Conservation (phyloP, 768 basidiomycete genomes). For the Dacryopinax spathularia region DNA sequence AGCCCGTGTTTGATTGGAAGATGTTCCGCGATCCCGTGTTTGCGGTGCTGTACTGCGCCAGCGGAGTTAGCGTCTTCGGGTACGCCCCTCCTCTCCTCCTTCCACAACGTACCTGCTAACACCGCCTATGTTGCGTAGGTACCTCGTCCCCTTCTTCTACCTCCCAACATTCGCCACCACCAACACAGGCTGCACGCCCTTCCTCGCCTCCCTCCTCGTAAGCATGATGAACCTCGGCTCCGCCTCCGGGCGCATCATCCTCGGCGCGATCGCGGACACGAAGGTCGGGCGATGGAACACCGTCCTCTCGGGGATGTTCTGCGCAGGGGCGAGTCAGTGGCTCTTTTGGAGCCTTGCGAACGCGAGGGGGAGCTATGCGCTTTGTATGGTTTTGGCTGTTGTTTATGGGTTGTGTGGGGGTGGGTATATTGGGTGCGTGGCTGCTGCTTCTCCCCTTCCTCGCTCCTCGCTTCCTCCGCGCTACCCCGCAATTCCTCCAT, state of each 20-base stretch:
- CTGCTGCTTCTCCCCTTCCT: not conserved
- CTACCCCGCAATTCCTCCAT: no score
- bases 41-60: not conserved
- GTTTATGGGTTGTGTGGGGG: not conserved
- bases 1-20: not conserved
- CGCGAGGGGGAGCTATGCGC: not conserved
- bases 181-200: slow-evolving; percentile 2
- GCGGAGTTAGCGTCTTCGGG: not conserved
- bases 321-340: not conserved
- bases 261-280: slow-evolving; percentile 1
- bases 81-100: not conserved
- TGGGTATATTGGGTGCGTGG: not conserved
- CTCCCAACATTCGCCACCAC: not conserved
- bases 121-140: not conserved
- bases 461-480: not conserved
- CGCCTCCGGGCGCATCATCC: slow-evolving; percentile 3
- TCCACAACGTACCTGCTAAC: not conserved
- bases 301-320: not conserved
- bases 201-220: slow-evolving; percentile 1
- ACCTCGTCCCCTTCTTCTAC: not conserved
- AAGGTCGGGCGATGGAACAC: not conserved
- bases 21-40: not conserved
- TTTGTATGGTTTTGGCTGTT: not conserved
- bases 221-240: slow-evolving; percentile 5
- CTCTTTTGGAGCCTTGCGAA: not conserved